Conservation (phyloP, 768 basidiomycete genomes). For the Auricularia auricula-judae region DNA sequence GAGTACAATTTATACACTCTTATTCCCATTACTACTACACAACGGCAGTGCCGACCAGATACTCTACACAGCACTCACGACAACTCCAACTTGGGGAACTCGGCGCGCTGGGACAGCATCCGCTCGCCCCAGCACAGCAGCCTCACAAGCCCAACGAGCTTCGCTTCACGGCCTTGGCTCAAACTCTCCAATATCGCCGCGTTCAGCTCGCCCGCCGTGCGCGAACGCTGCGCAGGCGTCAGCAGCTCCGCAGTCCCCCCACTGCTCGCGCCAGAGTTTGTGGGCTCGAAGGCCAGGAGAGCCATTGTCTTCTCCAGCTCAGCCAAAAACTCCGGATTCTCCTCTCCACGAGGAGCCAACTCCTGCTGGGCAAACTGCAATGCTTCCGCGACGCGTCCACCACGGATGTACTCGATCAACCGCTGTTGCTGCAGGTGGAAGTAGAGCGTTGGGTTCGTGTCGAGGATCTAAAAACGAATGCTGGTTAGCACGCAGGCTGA, state of each 20-base stretch:
- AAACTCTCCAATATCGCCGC: conserved; percentile 87
- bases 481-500: neutral
- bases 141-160: conserved; percentile 71
- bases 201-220: conserved; percentile 94
- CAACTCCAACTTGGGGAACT: conserved; percentile 58
- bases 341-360: conserved; percentile 88
- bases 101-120: conserved; percentile 63
- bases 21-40: too few species aligned
- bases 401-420: conserved; percentile 87
- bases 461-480: conserved; percentile 63
- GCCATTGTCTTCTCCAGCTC: conserved; percentile 96
- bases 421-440: conserved; percentile 95
- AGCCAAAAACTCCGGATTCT: conserved; percentile 83
- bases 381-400: conserved; percentile 66
- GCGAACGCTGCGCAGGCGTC: conserved; percentile 78
- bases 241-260: conserved; percentile 58
- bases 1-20: too few species aligned
- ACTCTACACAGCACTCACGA: conserved; percentile 9
- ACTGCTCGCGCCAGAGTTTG: conserved; percentile 6
- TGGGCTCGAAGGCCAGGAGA: conserved; percentile 67
- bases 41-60: neutral
- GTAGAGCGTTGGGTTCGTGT: conserved; percentile 86
- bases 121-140: conserved; percentile 84
- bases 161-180: conserved; percentile 88
- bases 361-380: conserved; percentile 88